Evolutionary conservation across 495 filamentous ascomycete species (phyloP), one percentile per base, ranked within the genome.

Genomic region (Penicillium psychrofluorescens): DNA sequence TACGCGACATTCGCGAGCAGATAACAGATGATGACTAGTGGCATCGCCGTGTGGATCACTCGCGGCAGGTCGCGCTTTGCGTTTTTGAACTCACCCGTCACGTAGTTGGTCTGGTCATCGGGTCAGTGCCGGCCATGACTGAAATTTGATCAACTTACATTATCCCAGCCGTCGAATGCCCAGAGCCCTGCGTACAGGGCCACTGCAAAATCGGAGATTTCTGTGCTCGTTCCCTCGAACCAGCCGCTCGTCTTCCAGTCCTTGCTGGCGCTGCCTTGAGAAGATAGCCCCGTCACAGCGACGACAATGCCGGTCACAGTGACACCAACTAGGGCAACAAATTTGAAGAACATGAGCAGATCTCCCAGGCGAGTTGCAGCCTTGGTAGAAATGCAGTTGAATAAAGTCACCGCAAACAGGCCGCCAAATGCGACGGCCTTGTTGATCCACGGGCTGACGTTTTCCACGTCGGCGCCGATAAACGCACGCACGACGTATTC

Each of bases 131-230:
- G 35, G n/a, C 0, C n/a, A 32, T 35, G 39, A 37, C 10, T 35
- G 38, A 15, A 33, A 40, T 31, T 33, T 13, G n/a, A 43, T 7
- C 35, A 44, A 22, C 85, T 69, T 65, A 92, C 90, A 63, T 98
- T 98, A 59, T 98, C 92, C 92, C 92, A 98, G 13, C 92, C 92
- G 56, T 98, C 92, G 66, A 91, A 98, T 2, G 92, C 92, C 92
- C 92, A 98, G 2, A 98, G 72, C 8, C 92, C 92, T 22, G 89
- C 91, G 63, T 98, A 98, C 45, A 98, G 62, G 4, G 92, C 92
- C 40, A 97, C 86, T 11, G 90, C 90, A 83, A 87, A 94, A 49
- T 79, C 81, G 11, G 84, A 88, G 11, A 82, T 74, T 59, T 88
- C 81, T n/a, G 77, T 76, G 51, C 71, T 85, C 9, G 90, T 95